Evolutionary conservation across 2,329 filamentous ascomycete species (phyloP), one percentile per base, ranked within the genome.

Genomic region (Cladosporium sp.): DNA sequence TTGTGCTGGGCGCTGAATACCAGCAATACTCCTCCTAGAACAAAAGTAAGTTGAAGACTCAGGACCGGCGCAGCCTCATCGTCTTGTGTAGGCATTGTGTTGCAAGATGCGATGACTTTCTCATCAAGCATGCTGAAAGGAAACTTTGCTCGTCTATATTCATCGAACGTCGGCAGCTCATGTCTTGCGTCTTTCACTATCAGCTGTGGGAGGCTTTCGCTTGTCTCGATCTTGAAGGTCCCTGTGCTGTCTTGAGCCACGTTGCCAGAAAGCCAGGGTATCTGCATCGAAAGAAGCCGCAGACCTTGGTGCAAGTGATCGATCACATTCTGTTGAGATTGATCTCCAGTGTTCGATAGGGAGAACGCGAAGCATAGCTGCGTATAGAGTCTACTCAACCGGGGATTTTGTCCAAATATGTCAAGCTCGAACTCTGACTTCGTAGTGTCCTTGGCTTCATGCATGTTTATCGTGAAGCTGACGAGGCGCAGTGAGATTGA

Each of bases 1-100:
- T 55, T 53, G 39, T 62, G 60, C 17, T 60, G 59, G 15, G 22
- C 58, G 10, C 40, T 55, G 28, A 62, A 55, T 1, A 57, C 58
- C 13, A 62, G 52, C 4, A 62, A 28, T 17, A 60, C 17, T n/a
- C 60, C 60, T 12, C 60, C 60, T n/a, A n/a, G 34, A 10, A 62
- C 24, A 13, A 59, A 57, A 35, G 60, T 62, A 15, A 51, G 47
- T 32, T 62, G 58, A n/a, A 62, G 12, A 6, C 45, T 32, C 13
- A 62, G 42, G 8, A 62, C 56, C 10, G 58, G 60, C 13, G 48
- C 52, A 2, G 48, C 10, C 13, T 48, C 8, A 17, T 54, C 39
- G 5, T 20, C 17, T 9, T 6, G 17, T 42, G 2, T 13, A 12
- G 48, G 37, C 10, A 60, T 19, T 10, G 58, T 60, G 7, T 47